Evolutionary conservation across 176 grass and related monocot genomes (phyloP), one percentile per base, ranked within the genome.

Genomic region (Zea mays): DNA sequence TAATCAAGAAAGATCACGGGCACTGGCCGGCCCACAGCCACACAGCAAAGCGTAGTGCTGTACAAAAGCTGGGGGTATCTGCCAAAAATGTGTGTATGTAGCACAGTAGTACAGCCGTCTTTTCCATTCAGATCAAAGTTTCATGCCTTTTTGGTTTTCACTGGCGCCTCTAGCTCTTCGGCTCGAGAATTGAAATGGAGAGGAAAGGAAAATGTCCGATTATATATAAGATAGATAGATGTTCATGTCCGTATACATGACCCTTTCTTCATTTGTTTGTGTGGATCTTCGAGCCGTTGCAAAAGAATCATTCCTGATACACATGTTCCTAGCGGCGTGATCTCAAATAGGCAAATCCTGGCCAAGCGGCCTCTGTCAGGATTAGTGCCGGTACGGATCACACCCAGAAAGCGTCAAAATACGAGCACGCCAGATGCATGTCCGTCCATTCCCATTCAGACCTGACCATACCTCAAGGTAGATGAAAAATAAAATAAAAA

Each of bases 391-490:
- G 58, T 40, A 43, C 13, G 10, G 60, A 71, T 74, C 15, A 46
- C 47, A 48, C 1, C 49, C 9, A 68, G 39, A 68, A 36, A 42
- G 62, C 75, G 36, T 63, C 54, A 70, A 40, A 9, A 63, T 57
- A 38, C 20, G 46, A 48, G 17, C 43, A 71, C n/a, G 65, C 1
- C 74, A 72, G 77, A 71, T 49, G 77, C 13, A 81, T 41, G 6
- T 84, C 70, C 75, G 19, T 44, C 66, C 38, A 43, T 66, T 10
- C 11, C 63, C 10, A 20, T 46, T 62, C 64, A 71, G 76, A 65
- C 48, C 54, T 75, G 80, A 64, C 86, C 81, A 76, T 79, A 50
- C 81, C 86, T 88, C 27, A 62, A 64, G 10, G 63, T 37, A 16
- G 52, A 78, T 65, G 50, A 38, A 67, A 69, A n/a, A n/a, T n/a